These are phyloP conservation scores for Paralagenidium karlingii DNA, from an alignment of 352 stramenopile genomes.

Conservation along the genomic window DNA sequence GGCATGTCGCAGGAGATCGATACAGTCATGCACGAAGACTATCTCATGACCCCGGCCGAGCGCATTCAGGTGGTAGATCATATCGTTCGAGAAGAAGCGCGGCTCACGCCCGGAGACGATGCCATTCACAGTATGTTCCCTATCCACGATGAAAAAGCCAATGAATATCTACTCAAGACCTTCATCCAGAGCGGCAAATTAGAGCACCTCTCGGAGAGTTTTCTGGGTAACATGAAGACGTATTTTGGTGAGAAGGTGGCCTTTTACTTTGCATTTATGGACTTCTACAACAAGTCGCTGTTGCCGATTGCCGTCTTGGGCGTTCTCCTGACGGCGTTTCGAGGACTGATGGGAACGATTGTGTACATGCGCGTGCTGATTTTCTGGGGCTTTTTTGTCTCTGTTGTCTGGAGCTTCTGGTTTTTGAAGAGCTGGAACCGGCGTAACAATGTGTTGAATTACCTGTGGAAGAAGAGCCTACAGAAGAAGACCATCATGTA, in stretches of 20 bases:
- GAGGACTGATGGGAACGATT: constrained; percentile 38
- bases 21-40: constrained; percentile 32
- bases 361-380: constrained; percentile 77
- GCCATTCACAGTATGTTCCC: constrained; percentile 66
- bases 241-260: constrained; percentile 79
- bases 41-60: constrained; percentile 54
- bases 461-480: constrained; percentile 54
- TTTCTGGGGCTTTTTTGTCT: constrained; percentile 58
- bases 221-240: constrained; percentile 43
- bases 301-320: constrained; percentile 64
- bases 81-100: constrained; percentile 59
- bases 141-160: constrained; percentile 57
- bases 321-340: constrained; percentile 51
- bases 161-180: constrained; percentile 54
- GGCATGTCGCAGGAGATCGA: constrained; percentile 64
- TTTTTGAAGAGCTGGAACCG: constrained; percentile 70
- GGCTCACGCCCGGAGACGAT: constrained; percentile 34
- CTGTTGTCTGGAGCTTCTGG: constrained; percentile 71
- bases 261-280: constrained; percentile 80
- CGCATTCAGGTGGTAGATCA: constrained; percentile 76
- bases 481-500: constrained; percentile 59
- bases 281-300: constrained; percentile 80
- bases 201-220: constrained; percentile 42
- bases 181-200: constrained; percentile 61
- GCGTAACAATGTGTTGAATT: constrained; percentile 62